Base-by-base conservation (phyloP, 257 asterid species). In the Coffea eugenioides region DNA sequence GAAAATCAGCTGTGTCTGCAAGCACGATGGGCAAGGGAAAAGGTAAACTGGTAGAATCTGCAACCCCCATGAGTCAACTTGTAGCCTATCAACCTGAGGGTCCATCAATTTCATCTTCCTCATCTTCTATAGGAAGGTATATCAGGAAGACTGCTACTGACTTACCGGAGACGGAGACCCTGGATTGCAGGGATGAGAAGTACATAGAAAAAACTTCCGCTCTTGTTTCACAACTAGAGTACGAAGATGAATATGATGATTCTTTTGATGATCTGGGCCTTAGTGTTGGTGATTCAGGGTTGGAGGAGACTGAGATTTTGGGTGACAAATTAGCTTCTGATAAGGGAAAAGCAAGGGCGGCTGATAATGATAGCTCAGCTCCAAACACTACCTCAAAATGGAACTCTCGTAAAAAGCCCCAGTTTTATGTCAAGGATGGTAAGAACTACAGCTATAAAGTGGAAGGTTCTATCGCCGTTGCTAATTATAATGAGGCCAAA, bases 211-310 rank as follows among this genome's bases (percentile, higher is more conserved):
- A 90, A 88, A 92, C 95, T n/a, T 89, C 92, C 39, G 90, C 92
- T 41, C 92, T 95, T 74, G 79, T 86, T 39, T 88, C 91, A 64
- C 99, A 92, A 81, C 90, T 91, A 1, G 97, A 95, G 90, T 95
- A 95, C 43, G 99, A 95, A 82, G 99, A 95, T 66, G 99, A 95
- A 89, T 95, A 95, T 76, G 99, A 96, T 16, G 99, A 94, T 81
- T 96, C 99, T 25, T 96, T 94, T 76, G 99, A 96, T 85, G 99
- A 96, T 82, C 78, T 94, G 71, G 99, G 99, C 62, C 56, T 96
- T 81, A 86, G 97, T 65, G 93, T 96, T 74, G 93, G 89, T 20
- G 98, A 92, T 79, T 85, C 95, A 14, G 97, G 93, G 41, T 48
- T 88, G 13, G 97, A 90, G 23, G 99, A 93, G 86, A 81, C 89